Conservation (phyloP, 2,329 filamentous ascomycete species). For the Graphium sp. region DNA sequence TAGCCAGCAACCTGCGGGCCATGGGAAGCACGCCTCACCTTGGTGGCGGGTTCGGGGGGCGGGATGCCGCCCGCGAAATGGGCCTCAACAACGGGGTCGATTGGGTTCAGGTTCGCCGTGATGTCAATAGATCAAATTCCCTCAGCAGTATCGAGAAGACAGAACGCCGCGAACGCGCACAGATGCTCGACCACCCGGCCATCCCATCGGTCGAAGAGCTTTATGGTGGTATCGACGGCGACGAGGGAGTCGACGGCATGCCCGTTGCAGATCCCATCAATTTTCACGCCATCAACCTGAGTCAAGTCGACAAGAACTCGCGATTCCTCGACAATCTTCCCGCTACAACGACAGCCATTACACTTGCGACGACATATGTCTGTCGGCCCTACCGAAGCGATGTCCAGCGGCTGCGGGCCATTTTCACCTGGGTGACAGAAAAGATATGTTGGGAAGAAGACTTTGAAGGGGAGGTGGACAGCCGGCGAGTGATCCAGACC, state of each 20-base stretch:
- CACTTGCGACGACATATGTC: constrained; percentile 77
- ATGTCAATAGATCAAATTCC: constrained; percentile 90
- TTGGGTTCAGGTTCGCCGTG: constrained; percentile 94
- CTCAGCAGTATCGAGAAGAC: constrained; percentile 74
- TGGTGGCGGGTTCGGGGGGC: neutral
- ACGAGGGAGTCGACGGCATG: constrained; percentile 73
- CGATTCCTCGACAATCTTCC: constrained; percentile 77
- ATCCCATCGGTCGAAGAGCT: constrained; percentile 83
- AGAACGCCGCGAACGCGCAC: constrained; percentile 75
- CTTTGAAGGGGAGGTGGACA: constrained; percentile 71
- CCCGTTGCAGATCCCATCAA: constrained; percentile 71
- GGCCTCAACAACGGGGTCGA: constrained; percentile 50
- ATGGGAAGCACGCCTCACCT: constrained; percentile 3
- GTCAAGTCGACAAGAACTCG: constrained; percentile 87
- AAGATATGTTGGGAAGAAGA: constrained; percentile 93
- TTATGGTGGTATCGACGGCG: constrained; percentile 69
- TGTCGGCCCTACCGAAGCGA: constrained; percentile 91
- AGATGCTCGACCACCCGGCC: constrained; percentile 85
- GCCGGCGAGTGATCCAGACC: constrained; percentile 65
- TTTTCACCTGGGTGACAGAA: constrained; percentile 96
- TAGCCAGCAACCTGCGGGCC: too few species aligned
- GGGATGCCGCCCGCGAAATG: constrained; percentile 51
- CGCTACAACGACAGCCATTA: constrained; percentile 63
- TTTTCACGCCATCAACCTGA: constrained; percentile 64
- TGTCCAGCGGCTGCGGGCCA: constrained; percentile 79